Conservation (phyloP, 192 early-diverging fungal genomes). For the Anaeromyces robustus region DNA sequence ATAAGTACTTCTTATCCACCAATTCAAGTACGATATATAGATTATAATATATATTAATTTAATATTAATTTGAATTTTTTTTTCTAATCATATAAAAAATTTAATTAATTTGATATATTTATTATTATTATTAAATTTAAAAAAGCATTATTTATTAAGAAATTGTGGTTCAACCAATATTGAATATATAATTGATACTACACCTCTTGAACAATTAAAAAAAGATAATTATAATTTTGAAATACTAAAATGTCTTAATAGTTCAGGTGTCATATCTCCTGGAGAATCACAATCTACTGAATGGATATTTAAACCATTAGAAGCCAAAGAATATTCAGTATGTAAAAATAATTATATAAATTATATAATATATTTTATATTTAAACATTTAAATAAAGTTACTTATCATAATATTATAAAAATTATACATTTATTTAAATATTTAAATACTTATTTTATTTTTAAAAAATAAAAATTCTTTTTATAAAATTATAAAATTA, state of each 20-base stretch:
- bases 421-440: too few species aligned
- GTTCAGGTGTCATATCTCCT: constrained; percentile 17
- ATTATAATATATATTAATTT: background rate
- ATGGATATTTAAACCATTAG: constrained; percentile 33
- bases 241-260: constrained; percentile 18
- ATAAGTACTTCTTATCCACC: constrained; percentile 23
- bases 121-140: background rate
- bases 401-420: too few species aligned
- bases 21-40: constrained; percentile 12
- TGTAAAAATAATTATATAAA: too few species aligned
- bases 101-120: too few species aligned
- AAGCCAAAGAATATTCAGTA: constrained; percentile 24
- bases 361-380: too few species aligned
- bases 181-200: constrained; percentile 21
- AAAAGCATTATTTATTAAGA: constrained; percentile 15
- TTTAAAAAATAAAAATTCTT: too few species aligned
- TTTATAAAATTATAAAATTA: too few species aligned
- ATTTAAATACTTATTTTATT: too few species aligned
- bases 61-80: background rate
- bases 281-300: constrained; percentile 18
- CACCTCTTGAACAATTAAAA: constrained; percentile 14
- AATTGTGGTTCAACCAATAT: constrained; percentile 20
- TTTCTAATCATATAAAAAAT: too few species aligned
- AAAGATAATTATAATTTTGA: constrained; percentile 17
- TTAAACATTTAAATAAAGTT: too few species aligned